Evolutionary conservation across 2,329 filamentous ascomycete genomes (phyloP).

Genomic region (Botryosphaeria dothidea): DNA sequence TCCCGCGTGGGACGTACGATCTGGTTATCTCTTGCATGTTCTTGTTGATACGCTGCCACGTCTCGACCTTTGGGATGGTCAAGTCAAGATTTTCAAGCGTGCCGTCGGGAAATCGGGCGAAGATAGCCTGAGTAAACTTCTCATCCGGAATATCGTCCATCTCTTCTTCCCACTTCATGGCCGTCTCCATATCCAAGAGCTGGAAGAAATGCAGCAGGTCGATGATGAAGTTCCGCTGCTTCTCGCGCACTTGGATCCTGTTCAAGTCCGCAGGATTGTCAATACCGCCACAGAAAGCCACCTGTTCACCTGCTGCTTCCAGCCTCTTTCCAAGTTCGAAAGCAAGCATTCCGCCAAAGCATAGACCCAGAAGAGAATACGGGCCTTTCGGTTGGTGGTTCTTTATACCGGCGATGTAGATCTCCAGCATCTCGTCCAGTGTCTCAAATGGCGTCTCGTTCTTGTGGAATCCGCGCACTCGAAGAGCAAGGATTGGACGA

Average conservation of each 20-base stretch:
- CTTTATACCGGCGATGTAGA: conserved; percentile 16
- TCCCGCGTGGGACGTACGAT: conserved; percentile 1
- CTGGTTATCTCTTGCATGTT: conserved; percentile 18
- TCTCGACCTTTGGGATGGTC: conserved; percentile 17
- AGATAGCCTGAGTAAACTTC: conserved; percentile 16
- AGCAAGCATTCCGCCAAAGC: conserved; percentile 17
- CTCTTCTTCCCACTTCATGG: conserved; percentile 16
- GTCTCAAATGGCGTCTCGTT: conserved; percentile 13
- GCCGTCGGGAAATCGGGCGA: conserved; percentile 16
- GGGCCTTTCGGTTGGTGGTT: conserved; percentile 13
- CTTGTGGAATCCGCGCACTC: conserved; percentile 19
- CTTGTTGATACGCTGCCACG: conserved; percentile 19
- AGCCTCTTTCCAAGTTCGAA: conserved; percentile 20
- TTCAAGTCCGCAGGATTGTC: conserved; percentile 19
- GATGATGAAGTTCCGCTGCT: conserved; percentile 18
- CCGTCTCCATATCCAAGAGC: conserved; percentile 11
- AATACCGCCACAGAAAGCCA: conserved; percentile 12
- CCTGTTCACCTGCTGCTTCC: conserved; percentile 7
- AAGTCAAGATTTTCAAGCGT: conserved; percentile 19
- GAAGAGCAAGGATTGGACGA: conserved; percentile 2
- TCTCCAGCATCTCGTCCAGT: conserved; percentile 16
- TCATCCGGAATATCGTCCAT: conserved; percentile 18
- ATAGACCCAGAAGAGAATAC: conserved; percentile 12
- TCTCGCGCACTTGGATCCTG: conserved; percentile 7
- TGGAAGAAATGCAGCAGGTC: conserved; percentile 20